Evolutionary conservation across 2,329 filamentous ascomycete genomes (phyloP).

Genomic region (Mariannaea elegans): DNA sequence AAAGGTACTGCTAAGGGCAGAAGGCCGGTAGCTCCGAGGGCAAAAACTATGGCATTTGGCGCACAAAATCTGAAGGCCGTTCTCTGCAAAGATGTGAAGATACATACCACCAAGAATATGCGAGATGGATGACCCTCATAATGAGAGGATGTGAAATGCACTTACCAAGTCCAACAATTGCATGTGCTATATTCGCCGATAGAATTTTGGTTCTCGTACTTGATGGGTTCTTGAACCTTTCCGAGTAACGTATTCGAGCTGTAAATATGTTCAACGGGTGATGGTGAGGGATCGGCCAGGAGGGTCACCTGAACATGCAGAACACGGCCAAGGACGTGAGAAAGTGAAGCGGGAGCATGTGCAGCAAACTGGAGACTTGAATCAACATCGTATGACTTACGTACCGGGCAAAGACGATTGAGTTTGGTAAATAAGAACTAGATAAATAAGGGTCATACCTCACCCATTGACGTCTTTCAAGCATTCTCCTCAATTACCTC

Average conservation of each 20-base stretch:
- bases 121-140: slow-evolving; percentile 31
- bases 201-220: neutral
- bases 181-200: neutral
- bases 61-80: slow-evolving; percentile 50
- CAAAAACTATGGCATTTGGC: slow-evolving; percentile 61
- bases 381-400: neutral
- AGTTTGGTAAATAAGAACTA: neutral
- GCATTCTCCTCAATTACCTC: neutral
- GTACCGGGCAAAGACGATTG: neutral
- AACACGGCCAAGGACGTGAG: neutral
- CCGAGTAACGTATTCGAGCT: neutral
- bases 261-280: neutral
- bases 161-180: neutral
- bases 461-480: neutral
- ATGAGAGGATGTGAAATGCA: slow-evolving; percentile 35
- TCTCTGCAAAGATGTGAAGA: slow-evolving; percentile 41
- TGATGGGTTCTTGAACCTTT: neutral
- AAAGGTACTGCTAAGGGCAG: slow-evolving; percentile 59
- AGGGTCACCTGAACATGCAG: neutral
- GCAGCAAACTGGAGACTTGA: neutral
- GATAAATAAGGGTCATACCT: neutral
- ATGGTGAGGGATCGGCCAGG: neutral
- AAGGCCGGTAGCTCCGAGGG: slow-evolving; percentile 58
- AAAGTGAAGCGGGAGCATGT: neutral
- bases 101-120: slow-evolving; percentile 41